A percentile compares a stretch with the other conserved stretches of the same genome.
Evolutionary conservation across 2,329 filamentous ascomycete genomes (phyloP).

Genomic region (Rasamsonia emersonii): DNA sequence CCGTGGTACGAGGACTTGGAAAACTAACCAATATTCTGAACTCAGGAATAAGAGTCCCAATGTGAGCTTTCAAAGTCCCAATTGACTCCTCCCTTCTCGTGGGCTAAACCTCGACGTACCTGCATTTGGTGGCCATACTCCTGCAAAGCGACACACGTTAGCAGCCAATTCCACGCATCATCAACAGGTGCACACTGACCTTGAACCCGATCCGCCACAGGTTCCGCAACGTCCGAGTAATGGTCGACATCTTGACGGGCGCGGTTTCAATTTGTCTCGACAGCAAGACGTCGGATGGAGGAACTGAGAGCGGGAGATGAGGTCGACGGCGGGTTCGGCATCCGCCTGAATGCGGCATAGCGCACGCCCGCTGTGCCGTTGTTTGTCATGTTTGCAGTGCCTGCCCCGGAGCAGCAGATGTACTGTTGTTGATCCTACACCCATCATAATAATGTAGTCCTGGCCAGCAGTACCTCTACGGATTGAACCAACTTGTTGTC

Average conservation of each 20-base stretch:
- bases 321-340: slow-evolving; percentile 15
- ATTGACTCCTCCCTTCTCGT: slow-evolving; percentile 3
- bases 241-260: slow-evolving; percentile 69
- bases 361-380: slow-evolving; percentile 4
- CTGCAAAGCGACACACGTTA: slow-evolving; percentile 45
- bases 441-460: slow-evolving; percentile 2
- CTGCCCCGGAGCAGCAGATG: background rate
- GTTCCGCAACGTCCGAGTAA: slow-evolving; percentile 78
- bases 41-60: slow-evolving; percentile 3
- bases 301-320: slow-evolving; percentile 11
- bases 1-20: slow-evolving; percentile 1
- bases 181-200: slow-evolving; percentile 42
- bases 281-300: slow-evolving; percentile 9
- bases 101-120: slow-evolving; percentile 50
- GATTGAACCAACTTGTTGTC: background rate
- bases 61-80: slow-evolving; percentile 1
- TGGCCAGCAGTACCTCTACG: too few relatives aligned
- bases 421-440: slow-evolving; percentile 1
- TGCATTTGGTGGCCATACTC: slow-evolving; percentile 89
- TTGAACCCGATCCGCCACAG: slow-evolving; percentile 80
- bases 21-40: slow-evolving; percentile 30
- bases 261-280: slow-evolving; percentile 6
- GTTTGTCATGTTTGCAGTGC: slow-evolving; percentile 30
- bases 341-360: slow-evolving; percentile 17
- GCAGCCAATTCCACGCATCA: slow-evolving; percentile 13